Base-by-base conservation (phyloP, 2,329 filamentous ascomycete genomes). In the Emergomyces africanus region DNA sequence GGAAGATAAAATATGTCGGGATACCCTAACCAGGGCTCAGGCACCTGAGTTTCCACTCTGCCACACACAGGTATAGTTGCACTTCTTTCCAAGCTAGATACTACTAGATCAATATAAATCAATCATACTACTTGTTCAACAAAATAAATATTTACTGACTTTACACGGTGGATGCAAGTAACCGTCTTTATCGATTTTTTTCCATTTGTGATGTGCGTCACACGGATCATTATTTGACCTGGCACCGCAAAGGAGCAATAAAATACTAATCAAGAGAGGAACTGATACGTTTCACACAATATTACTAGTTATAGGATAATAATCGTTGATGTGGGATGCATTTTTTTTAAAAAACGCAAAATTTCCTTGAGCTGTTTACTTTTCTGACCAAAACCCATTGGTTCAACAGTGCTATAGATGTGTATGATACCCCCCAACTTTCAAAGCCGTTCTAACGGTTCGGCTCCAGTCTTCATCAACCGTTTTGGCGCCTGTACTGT, bases 391-490 rank as follows among this genome's bases (percentile, higher is more conserved):
- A n/a, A n/a, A n/a, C n/a, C n/a, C n/a, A n/a, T n/a, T n/a, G n/a
- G n/a, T n/a, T n/a, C n/a, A n/a, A n/a, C n/a, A n/a, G n/a, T n/a
- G n/a, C n/a, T n/a, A n/a, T n/a, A n/a, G n/a, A n/a, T n/a, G n/a
- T n/a, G n/a, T n/a, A n/a, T n/a, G n/a, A 20, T n/a, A n/a, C 18
- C 30, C 25, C 50, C 3, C 12, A 9, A 23, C 30, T n/a, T 18
- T 37, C 33, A 37, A 23, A 20, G 10, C 50, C 2, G 50, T 15
- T 23, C 46, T 5, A 49, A 28, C 23, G 10, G 15, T 4, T 28
- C 46, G 23, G 2, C 23, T 25, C 20, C 46, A 8, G 5, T 12
- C 9, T 49, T 67, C 67, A 64, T 66, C 66, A 10, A 59, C 64
- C 57, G 25, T 12, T 15, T 49, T 20, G 12, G 23, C 44, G 50